These are phyloP conservation scores for Hysterangium stoloniferum DNA, from an alignment of 768 basidiomycete genomes.

Conservation along the genomic window DNA sequence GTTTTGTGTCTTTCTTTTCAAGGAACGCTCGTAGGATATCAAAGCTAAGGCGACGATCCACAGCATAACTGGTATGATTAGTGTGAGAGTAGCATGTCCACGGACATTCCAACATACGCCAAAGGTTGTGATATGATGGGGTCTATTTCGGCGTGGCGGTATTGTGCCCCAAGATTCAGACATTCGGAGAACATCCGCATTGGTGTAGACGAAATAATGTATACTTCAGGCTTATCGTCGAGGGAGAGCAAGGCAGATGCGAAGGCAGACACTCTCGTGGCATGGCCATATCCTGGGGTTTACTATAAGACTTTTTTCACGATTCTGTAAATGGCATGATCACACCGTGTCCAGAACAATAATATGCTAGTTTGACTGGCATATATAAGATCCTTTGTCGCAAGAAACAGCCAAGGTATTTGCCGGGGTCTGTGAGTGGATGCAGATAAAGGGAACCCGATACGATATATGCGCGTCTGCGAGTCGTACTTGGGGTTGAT, in stretches of 20 bases:
- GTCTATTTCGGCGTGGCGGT: slow-evolving; percentile 68
- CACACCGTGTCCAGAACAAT: slow-evolving; percentile 71
- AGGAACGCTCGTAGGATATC: slow-evolving; percentile 55
- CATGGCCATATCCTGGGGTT: slow-evolving; percentile 69
- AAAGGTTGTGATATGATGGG: slow-evolving; percentile 76
- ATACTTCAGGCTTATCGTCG: slow-evolving; percentile 36
- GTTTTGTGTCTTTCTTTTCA: slow-evolving; percentile 40
- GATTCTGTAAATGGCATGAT: neutral
- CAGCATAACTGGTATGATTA: slow-evolving; percentile 44
- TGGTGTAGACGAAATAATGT: slow-evolving; percentile 71
- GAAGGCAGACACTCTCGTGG: slow-evolving; percentile 74
- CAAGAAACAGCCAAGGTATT: no score
- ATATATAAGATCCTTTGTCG: no score
- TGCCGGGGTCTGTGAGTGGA: no score
- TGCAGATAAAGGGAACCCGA: no score
- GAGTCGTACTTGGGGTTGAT: no score
- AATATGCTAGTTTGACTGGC: slow-evolving; percentile 44
- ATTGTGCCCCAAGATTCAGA: slow-evolving; percentile 52
- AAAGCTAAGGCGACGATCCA: slow-evolving; percentile 65
- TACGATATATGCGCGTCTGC: no score
- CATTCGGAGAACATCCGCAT: slow-evolving; percentile 61
- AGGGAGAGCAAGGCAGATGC: slow-evolving; percentile 49
- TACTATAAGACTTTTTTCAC: no score
- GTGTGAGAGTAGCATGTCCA: slow-evolving; percentile 3
- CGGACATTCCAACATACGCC: slow-evolving; percentile 46